Evolutionary conservation across 148 eudicot genomes (phyloP).

Genomic region (Chenopodium quinoa): DNA sequence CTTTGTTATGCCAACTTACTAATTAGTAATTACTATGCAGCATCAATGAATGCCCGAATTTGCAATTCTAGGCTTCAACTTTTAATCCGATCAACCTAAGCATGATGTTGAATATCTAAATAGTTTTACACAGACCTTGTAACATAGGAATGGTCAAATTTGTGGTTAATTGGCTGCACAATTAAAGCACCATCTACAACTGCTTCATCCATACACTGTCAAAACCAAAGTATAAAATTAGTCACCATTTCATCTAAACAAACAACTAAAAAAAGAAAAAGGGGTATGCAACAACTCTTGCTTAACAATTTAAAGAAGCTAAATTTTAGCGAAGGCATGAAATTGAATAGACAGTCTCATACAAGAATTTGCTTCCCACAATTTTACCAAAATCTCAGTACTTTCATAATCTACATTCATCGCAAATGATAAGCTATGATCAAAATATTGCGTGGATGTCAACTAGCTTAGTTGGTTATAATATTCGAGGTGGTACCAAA

Average conservation of each 20-base stretch:
- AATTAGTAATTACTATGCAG: not conserved
- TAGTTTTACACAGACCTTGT: constrained; percentile 53
- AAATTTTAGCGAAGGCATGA: too few relatives aligned
- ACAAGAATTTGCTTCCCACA: not conserved
- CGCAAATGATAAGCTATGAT: not conserved
- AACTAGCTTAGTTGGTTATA: too few relatives aligned
- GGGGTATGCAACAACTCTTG: too few relatives aligned
- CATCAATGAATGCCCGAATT: not conserved
- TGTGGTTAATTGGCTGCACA: constrained; percentile 90
- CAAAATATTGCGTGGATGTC: not conserved
- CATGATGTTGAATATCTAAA: not conserved
- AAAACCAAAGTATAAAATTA: not conserved
- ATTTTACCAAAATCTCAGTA: not conserved
- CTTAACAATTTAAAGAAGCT: too few relatives aligned
- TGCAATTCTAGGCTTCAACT: not conserved
- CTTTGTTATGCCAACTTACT: not conserved
- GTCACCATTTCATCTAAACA: not conserved
- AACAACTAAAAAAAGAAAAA: too few relatives aligned
- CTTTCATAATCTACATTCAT: not conserved
- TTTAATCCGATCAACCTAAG: not conserved
- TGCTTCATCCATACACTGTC: constrained; percentile 76
- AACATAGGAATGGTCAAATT: constrained; percentile 86
- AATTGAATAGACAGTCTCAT: too few relatives aligned
- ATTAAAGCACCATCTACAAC: constrained; percentile 88
- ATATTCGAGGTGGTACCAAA: too few relatives aligned